A percentile compares a stretch with the other conserved stretches of the same genome.
phyloP scores from a whole-genome alignment of 345 rosid genomes.

The Moricandia moricandioides region DNA sequence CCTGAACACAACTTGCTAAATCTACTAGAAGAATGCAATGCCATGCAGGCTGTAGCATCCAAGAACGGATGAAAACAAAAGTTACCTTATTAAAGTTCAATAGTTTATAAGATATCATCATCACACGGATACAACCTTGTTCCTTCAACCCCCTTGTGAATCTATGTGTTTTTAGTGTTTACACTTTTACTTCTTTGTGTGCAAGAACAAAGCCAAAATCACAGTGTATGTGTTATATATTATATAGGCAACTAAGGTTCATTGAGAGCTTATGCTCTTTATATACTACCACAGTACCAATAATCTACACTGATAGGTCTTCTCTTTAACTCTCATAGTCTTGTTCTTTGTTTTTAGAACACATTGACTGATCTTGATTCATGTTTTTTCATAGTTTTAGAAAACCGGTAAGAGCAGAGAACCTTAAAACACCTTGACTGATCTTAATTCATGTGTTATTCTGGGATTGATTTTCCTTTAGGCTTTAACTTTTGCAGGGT shows the following conservation, averaged over 20 bases:
- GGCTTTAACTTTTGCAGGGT: constrained; percentile 25
- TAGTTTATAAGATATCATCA: constrained; percentile 28
- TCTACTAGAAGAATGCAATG: constrained; percentile 81
- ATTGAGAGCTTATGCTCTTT: constrained; percentile 20
- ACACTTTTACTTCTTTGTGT: constrained; percentile 21
- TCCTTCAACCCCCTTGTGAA: neutral
- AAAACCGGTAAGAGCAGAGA: neutral
- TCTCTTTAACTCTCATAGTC: neutral
- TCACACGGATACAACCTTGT: constrained; percentile 17
- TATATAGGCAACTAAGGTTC: constrained; percentile 16
- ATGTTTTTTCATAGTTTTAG: neutral
- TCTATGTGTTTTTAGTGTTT: constrained; percentile 6
- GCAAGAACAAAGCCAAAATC: constrained; percentile 20
- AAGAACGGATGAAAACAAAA: constrained; percentile 28
- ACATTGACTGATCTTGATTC: neutral
- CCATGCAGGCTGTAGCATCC: constrained; percentile 50
- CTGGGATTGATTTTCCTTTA: neutral
- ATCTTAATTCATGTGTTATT: constrained; percentile 8
- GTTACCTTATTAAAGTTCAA: too few relatives aligned
- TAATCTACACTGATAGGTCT: constrained; percentile 6
- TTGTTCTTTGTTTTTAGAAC: neutral
- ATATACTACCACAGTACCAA: neutral
- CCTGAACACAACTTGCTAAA: constrained; percentile 83
- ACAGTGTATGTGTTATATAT: constrained; percentile 26
- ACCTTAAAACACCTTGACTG: neutral